phyloP scores from a whole-genome alignment of 805 yeast genomes.

The Saturnispora dispora region DNA sequence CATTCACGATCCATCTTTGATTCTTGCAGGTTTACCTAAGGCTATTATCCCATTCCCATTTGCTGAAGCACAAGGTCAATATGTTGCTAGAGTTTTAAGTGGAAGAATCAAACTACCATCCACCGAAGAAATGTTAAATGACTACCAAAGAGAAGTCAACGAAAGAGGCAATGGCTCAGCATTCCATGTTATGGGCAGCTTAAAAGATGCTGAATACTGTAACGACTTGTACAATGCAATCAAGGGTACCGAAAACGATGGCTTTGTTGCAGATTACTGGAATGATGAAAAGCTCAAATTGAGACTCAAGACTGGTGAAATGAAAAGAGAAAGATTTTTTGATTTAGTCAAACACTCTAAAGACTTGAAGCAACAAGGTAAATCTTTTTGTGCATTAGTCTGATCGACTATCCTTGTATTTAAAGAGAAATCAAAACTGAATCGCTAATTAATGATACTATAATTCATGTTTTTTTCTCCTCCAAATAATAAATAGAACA shows the following conservation, averaged over 20 bases:
- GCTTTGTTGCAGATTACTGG: constrained; percentile 28
- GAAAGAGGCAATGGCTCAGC: constrained; percentile 38
- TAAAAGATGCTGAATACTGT: constrained; percentile 53
- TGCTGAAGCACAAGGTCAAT: constrained; percentile 40
- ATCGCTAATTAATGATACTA: neutral
- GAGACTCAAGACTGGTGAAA: constrained; percentile 20
- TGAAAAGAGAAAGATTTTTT: constrained; percentile 23
- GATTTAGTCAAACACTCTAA: constrained; percentile 23
- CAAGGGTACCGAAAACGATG: constrained; percentile 28
- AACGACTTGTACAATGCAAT: constrained; percentile 33
- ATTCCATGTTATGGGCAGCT: constrained; percentile 46
- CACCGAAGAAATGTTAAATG: constrained; percentile 27
- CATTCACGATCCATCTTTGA: constrained; percentile 37
- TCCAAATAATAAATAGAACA: neutral
- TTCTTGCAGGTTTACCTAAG: constrained; percentile 34
- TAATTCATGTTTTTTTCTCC: neutral
- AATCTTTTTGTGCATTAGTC: constrained; percentile 17
- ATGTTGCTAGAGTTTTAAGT: constrained; percentile 32
- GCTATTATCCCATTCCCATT: constrained; percentile 44
- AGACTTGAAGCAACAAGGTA: constrained; percentile 17
- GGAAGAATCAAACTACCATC: constrained; percentile 37
- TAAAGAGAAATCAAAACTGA: neutral
- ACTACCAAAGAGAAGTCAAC: constrained; percentile 28
- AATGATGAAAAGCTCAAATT: constrained; percentile 19
- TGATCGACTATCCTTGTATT: neutral